These are phyloP conservation scores for Citrus mangshanensis DNA, from an alignment of 345 rosid genomes.

Conservation along the genomic window DNA sequence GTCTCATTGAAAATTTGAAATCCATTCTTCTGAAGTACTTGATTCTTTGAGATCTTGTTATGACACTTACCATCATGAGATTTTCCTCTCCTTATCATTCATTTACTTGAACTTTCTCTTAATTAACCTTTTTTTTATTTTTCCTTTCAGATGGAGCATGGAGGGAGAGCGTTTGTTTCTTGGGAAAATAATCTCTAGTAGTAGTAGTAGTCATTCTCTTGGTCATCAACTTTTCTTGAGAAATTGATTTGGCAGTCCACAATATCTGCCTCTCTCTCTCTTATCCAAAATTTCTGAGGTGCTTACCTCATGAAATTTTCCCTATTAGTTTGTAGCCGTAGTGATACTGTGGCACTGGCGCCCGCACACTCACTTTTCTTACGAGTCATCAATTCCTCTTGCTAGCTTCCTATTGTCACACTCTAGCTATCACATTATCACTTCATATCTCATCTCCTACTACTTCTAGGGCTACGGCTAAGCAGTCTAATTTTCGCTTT, in stretches of 20 bases:
- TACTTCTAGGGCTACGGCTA: neutral
- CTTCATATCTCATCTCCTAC: neutral
- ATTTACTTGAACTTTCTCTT: neutral
- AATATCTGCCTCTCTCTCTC: neutral
- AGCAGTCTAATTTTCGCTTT: neutral
- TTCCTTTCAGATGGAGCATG: neutral
- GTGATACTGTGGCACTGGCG: neutral
- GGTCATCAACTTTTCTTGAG: neutral
- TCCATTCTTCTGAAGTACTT: neutral
- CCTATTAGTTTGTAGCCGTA: neutral
- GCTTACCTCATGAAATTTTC: neutral
- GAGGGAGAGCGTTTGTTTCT: neutral
- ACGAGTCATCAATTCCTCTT: neutral
- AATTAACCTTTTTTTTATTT: neutral
- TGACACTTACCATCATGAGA: constrained; percentile 1
- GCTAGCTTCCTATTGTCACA: neutral
- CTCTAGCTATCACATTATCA: neutral
- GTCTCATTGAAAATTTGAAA: neutral
- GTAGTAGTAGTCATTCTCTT: neutral
- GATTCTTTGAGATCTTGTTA: neutral
- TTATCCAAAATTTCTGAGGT: neutral
- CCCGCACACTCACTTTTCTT: neutral
- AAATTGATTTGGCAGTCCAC: neutral
- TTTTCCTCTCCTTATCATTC: constrained; percentile 1
- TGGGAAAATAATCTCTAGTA: neutral